Conservation (phyloP, 2,329 filamentous ascomycete genomes). For the Talaromyces amestolkiae region DNA sequence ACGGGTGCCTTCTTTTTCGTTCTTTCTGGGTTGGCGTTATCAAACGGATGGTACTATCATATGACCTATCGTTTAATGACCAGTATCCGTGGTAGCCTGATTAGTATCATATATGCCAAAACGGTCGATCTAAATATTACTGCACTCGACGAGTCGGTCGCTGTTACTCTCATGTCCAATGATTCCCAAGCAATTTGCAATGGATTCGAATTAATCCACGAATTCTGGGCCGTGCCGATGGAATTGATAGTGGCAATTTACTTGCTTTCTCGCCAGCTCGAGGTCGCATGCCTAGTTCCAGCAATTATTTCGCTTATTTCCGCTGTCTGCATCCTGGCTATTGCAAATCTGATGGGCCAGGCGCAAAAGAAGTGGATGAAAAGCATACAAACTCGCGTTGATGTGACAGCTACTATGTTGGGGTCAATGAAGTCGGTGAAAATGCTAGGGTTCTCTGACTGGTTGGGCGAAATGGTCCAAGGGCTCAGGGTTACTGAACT, state of each 20-base stretch:
- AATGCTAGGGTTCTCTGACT: conserved; percentile 48
- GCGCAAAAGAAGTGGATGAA: conserved; percentile 19
- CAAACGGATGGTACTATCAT: conserved; percentile 43
- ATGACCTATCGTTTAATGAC: conserved; percentile 44
- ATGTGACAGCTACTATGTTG: conserved; percentile 47
- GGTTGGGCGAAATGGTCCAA: conserved; percentile 39
- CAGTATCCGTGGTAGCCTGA: conserved; percentile 44
- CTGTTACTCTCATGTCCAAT: conserved; percentile 47
- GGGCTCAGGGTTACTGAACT: conserved; percentile 43
- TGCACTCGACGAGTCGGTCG: conserved; percentile 36
- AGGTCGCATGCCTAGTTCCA: conserved; percentile 44
- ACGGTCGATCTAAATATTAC: conserved; percentile 33
- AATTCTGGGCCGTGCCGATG: conserved; percentile 45
- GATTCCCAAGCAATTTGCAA: conserved; percentile 46
- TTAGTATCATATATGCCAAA: conserved; percentile 52
- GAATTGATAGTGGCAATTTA: conserved; percentile 48
- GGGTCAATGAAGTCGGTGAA: conserved; percentile 55
- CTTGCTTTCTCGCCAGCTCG: conserved; percentile 42
- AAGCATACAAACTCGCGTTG: conserved; percentile 15
- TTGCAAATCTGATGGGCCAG: conserved; percentile 13
- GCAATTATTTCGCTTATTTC: conserved; percentile 34
- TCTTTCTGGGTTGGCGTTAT: conserved; percentile 44
- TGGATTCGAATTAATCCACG: conserved; percentile 43
- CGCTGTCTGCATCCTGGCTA: conserved; percentile 11
- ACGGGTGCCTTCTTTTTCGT: conserved; percentile 46